phyloP scores from a whole-genome alignment of 257 asterid species.

The Gynochthodes officinalis region DNA sequence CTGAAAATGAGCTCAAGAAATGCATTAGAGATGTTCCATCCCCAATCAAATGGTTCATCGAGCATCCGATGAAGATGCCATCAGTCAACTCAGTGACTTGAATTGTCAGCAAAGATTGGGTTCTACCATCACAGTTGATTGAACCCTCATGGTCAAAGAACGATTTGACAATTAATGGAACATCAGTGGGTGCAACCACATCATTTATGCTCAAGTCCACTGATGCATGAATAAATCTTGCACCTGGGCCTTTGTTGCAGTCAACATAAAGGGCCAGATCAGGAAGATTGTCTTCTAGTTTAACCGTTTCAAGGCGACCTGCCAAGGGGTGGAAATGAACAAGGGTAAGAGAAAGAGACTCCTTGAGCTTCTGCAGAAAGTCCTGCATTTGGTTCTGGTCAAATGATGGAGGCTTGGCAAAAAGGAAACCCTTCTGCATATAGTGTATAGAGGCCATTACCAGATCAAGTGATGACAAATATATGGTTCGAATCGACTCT shows the following conservation, averaged over 20 bases:
- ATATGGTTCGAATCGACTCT: background rate
- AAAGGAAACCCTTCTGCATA: constrained; percentile 19
- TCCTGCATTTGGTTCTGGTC: background rate
- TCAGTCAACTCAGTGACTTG: constrained; percentile 32
- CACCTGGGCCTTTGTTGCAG: constrained; percentile 39
- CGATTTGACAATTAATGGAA: constrained; percentile 39
- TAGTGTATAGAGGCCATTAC: background rate
- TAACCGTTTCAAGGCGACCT: constrained; percentile 38
- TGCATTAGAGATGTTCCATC: constrained; percentile 36
- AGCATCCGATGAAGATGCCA: constrained; percentile 34
- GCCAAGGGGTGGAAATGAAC: constrained; percentile 48
- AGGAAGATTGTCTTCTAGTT: constrained; percentile 15
- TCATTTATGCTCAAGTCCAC: constrained; percentile 21
- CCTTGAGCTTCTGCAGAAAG: background rate
- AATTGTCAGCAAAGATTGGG: constrained; percentile 22
- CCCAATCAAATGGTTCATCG: constrained; percentile 22
- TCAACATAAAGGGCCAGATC: constrained; percentile 20
- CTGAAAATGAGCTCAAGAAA: constrained; percentile 25
- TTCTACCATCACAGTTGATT: constrained; percentile 43
- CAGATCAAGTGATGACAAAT: constrained; percentile 14
- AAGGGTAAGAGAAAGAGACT: constrained; percentile 32
- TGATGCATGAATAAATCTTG: constrained; percentile 28
- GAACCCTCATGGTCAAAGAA: constrained; percentile 30
- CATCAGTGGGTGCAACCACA: constrained; percentile 20
- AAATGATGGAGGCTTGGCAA: constrained; percentile 14